phyloP scores from a whole-genome alignment of 1,284 basidiomycete genomes.

The Boletus semigastroideus region DNA sequence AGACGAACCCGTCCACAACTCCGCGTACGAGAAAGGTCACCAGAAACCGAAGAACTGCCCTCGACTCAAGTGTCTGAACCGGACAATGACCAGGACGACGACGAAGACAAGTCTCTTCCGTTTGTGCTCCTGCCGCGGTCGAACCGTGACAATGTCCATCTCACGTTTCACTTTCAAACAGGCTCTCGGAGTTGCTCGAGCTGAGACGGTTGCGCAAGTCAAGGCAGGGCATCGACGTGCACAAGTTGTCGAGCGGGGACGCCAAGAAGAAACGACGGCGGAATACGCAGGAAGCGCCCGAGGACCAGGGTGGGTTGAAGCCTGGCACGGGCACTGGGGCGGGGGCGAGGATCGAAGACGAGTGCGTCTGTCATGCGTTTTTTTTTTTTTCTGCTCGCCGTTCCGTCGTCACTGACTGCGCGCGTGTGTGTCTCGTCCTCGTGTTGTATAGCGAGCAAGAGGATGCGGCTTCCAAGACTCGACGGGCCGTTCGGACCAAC shows the following conservation, averaged over 20 bases:
- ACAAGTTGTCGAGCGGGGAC: slow-evolving; percentile 85
- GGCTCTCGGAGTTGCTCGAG: slow-evolving; percentile 82
- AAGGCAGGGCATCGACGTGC: slow-evolving; percentile 83
- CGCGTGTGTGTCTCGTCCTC: not conserved
- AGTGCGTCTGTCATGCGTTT: slow-evolving; percentile 52
- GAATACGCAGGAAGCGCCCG: slow-evolving; percentile 51
- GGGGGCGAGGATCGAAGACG: slow-evolving; percentile 42
- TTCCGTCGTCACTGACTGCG: not conserved
- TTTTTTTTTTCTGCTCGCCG: too few relatives aligned
- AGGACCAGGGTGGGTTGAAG: slow-evolving; percentile 54
- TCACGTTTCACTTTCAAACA: slow-evolving; percentile 24
- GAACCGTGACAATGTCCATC: not conserved
- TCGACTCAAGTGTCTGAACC: slow-evolving; percentile 16
- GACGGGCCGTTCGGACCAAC: slow-evolving; percentile 77
- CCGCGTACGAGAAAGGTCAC: slow-evolving; percentile 35
- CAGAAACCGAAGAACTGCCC: slow-evolving; percentile 28
- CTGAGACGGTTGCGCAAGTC: slow-evolving; percentile 76
- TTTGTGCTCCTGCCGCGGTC: slow-evolving; percentile 8
- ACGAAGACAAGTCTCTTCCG: slow-evolving; percentile 30
- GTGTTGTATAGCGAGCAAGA: slow-evolving; percentile 50
- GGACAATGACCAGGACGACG: slow-evolving; percentile 12
- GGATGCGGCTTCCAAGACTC: slow-evolving; percentile 66
- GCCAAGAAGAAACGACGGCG: slow-evolving; percentile 67
- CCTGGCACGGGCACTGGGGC: slow-evolving; percentile 37
- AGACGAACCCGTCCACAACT: slow-evolving; percentile 46